A percentile compares a stretch with the other conserved stretches of the same genome.
Conservation (phyloP, 129 eudicot genomes). For the Calendula officinalis region DNA sequence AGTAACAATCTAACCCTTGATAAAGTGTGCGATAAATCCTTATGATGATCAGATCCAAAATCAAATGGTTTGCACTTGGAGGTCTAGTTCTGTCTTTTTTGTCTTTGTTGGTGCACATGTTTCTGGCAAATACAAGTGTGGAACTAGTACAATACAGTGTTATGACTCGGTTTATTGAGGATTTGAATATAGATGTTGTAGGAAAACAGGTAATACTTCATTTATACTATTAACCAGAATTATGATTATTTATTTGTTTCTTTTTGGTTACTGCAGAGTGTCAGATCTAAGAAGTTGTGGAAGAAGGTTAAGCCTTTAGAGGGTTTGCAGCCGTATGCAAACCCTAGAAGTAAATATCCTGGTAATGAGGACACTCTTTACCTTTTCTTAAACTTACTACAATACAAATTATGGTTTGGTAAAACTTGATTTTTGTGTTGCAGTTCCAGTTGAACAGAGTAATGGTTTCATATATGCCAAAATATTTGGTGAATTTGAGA, state of each 20-base stretch:
- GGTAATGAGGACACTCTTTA: constrained; percentile 43
- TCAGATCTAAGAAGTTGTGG: constrained; percentile 72
- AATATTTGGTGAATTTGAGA: constrained; percentile 89
- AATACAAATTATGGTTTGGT: constrained; percentile 3
- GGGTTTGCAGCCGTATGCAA: constrained; percentile 81
- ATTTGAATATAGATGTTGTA: constrained; percentile 43
- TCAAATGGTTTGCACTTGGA: constrained; percentile 84
- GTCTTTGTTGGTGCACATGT: constrained; percentile 77
- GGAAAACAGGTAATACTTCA: constrained; percentile 38
- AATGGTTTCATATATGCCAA: constrained; percentile 94
- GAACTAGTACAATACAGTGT: constrained; percentile 51
- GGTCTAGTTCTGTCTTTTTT: constrained; percentile 70
- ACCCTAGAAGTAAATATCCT: constrained; percentile 69
- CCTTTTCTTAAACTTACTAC: constrained; percentile 9
- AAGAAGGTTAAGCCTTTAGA: constrained; percentile 60
- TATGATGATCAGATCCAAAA: constrained; percentile 68
- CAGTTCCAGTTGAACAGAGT: constrained; percentile 59
- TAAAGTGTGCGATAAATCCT: constrained; percentile 16
- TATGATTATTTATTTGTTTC: neutral
- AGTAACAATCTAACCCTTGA: constrained; percentile 20
- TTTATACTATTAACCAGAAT: neutral
- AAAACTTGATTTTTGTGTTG: constrained; percentile 24
- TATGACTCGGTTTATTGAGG: constrained; percentile 55
- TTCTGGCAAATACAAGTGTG: constrained; percentile 74
- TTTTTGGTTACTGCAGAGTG: constrained; percentile 43